These are phyloP conservation scores for Graphium sp. DNA, from an alignment of 2,329 filamentous ascomycete genomes.

Conservation along the genomic window DNA sequence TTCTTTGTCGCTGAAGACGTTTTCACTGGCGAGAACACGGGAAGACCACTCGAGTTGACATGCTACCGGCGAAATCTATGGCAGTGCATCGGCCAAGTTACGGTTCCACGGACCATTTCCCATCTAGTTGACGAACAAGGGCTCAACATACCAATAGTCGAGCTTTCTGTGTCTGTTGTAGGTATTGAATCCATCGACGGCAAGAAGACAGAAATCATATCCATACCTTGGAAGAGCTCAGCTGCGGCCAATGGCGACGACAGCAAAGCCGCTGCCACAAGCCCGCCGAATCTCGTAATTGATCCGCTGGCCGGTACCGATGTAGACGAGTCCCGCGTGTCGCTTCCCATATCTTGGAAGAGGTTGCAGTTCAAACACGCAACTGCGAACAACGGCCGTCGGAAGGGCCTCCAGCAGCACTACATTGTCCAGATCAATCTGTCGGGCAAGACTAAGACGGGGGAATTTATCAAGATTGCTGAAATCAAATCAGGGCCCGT, in stretches of 20 bases:
- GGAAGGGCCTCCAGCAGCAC: slow-evolving; percentile 90
- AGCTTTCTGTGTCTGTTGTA: slow-evolving; percentile 67
- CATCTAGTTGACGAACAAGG: slow-evolving; percentile 60
- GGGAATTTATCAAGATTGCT: slow-evolving; percentile 57
- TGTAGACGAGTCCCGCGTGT: slow-evolving; percentile 64
- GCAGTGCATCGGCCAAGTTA: slow-evolving; percentile 81
- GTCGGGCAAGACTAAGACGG: slow-evolving; percentile 51
- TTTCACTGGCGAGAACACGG: slow-evolving; percentile 41
- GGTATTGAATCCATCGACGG: slow-evolving; percentile 86
- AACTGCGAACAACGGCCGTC: slow-evolving; percentile 85
- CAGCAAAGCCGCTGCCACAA: slow-evolving; percentile 24
- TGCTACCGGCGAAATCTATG: slow-evolving; percentile 93
- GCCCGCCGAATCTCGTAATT: slow-evolving; percentile 36
- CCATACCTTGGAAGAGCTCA: slow-evolving; percentile 85
- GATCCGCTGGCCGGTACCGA: slow-evolving; percentile 42
- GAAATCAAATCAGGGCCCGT: slow-evolving; percentile 87
- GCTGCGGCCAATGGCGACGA: slow-evolving; percentile 22
- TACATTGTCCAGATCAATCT: slow-evolving; percentile 80
- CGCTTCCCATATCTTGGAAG: slow-evolving; percentile 82
- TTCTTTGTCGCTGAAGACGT: slow-evolving; percentile 77
- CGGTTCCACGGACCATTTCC: slow-evolving; percentile 54
- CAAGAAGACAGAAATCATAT: slow-evolving; percentile 85
- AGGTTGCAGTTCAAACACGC: slow-evolving; percentile 89
- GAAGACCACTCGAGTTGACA: slow-evolving; percentile 62
- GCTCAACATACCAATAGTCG: slow-evolving; percentile 57